These are phyloP conservation scores for Ceratocystis alfenasii DNA, from an alignment of 2,329 filamentous ascomycete species.

Conservation along the genomic window DNA sequence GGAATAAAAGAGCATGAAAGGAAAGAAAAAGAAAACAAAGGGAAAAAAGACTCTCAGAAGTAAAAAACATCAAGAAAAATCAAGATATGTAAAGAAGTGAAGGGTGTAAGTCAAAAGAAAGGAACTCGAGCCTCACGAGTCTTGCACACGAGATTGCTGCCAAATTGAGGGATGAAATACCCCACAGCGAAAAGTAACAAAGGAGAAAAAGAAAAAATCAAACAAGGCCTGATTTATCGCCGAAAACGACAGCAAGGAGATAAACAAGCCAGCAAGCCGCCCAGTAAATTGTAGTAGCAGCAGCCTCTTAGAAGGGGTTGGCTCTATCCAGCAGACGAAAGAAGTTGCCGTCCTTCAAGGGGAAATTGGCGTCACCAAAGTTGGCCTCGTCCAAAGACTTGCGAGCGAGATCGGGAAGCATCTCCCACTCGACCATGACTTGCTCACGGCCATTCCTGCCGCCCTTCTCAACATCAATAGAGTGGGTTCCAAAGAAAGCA, in stretches of 20 bases:
- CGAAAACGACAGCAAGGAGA: background rate
- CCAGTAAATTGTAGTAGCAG: background rate
- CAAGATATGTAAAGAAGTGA: background rate
- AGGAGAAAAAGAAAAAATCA: conserved; percentile 3
- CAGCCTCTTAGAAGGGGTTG: conserved; percentile 18
- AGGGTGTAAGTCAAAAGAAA: background rate
- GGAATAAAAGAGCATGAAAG: background rate
- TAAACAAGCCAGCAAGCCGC: background rate
- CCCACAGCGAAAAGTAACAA: background rate
- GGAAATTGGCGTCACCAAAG: conserved; percentile 34
- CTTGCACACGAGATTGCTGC: background rate
- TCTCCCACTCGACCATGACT: conserved; percentile 36
- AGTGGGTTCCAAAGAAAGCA: conserved; percentile 29
- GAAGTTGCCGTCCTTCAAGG: conserved; percentile 31
- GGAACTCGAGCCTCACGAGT: background rate
- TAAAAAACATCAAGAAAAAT: background rate
- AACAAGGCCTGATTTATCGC: background rate
- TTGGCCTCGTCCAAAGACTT: conserved; percentile 31
- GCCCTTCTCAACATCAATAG: conserved; percentile 29
- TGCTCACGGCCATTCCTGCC: conserved; percentile 30
- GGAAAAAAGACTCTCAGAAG: background rate
- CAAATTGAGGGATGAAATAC: background rate
- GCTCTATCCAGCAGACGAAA: conserved; percentile 24
- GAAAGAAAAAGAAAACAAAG: background rate
- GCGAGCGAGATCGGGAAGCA: conserved; percentile 29